Conservation (phyloP, 345 rosid species). For the Dimocarpus longan region DNA sequence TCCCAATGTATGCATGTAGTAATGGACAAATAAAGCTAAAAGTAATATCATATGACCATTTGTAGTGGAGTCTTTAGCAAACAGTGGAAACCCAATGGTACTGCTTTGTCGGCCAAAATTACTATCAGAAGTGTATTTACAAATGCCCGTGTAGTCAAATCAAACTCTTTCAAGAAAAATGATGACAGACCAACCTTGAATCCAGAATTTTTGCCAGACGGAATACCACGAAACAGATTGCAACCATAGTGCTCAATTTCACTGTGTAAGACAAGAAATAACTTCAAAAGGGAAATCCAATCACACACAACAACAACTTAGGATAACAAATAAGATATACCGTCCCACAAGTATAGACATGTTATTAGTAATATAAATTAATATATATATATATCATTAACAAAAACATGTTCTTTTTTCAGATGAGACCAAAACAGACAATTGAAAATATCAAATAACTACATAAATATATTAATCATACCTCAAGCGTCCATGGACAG, state of each 20-base stretch:
- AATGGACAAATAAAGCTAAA: neutral
- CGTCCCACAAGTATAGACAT: neutral
- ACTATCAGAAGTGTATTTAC: neutral
- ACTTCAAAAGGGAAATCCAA: constrained; percentile 9
- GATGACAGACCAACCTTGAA: constrained; percentile 64
- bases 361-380: neutral
- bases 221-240: constrained; percentile 68
- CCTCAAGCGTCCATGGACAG: constrained; percentile 98
- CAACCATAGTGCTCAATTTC: constrained; percentile 84
- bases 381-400: neutral
- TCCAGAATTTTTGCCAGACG: constrained; percentile 78
- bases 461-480: constrained; percentile 33
- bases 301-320: neutral
- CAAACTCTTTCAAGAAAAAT: constrained; percentile 11
- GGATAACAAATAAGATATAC: neutral
- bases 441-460: constrained; percentile 12
- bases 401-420: neutral
- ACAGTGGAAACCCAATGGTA: neutral
- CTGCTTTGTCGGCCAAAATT: neutral
- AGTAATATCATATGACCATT: neutral
- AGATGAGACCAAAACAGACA: neutral
- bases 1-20: neutral
- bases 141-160: neutral
- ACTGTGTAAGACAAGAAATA: constrained; percentile 45
- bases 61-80: neutral